Conservation (phyloP, 768 basidiomycete species). For the Russula sp. region DNA sequence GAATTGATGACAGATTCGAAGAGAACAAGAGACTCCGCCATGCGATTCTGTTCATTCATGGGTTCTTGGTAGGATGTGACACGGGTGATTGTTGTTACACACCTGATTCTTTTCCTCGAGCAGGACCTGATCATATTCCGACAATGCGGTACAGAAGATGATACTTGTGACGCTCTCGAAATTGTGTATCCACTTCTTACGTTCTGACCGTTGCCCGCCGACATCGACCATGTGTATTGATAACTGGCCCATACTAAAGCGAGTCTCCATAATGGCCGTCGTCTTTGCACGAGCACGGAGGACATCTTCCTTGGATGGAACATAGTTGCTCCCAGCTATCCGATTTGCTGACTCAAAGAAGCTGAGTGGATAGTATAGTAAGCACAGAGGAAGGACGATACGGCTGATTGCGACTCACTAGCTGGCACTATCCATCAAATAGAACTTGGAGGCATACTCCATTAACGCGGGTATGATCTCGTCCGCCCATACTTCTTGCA, state of each 20-base stretch:
- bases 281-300: slow-evolving; percentile 86
- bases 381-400: background rate
- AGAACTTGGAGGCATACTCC: slow-evolving; percentile 72
- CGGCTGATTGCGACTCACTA: slow-evolving; percentile 56
- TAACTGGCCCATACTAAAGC: slow-evolving; percentile 64
- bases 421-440: slow-evolving; percentile 90
- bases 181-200: slow-evolving; percentile 62
- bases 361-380: slow-evolving; percentile 40
- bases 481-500: slow-evolving; percentile 68
- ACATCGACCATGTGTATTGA: slow-evolving; percentile 74
- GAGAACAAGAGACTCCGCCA: slow-evolving; percentile 69
- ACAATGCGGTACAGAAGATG: slow-evolving; percentile 73
- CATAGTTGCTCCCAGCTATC: slow-evolving; percentile 76
- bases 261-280: slow-evolving; percentile 86
- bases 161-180: slow-evolving; percentile 80
- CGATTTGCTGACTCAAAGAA: slow-evolving; percentile 86
- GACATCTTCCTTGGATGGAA: slow-evolving; percentile 84
- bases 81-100: slow-evolving; percentile 29
- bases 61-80: background rate
- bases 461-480: slow-evolving; percentile 51
- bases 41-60: slow-evolving; percentile 54
- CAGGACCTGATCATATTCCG: slow-evolving; percentile 72
- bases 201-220: slow-evolving; percentile 60
- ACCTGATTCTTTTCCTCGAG: slow-evolving; percentile 67
- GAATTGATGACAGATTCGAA: slow-evolving; percentile 81